Evolutionary conservation across 169 alveolate species (phyloP).

Genomic region (Babesia bigemina): DNA sequence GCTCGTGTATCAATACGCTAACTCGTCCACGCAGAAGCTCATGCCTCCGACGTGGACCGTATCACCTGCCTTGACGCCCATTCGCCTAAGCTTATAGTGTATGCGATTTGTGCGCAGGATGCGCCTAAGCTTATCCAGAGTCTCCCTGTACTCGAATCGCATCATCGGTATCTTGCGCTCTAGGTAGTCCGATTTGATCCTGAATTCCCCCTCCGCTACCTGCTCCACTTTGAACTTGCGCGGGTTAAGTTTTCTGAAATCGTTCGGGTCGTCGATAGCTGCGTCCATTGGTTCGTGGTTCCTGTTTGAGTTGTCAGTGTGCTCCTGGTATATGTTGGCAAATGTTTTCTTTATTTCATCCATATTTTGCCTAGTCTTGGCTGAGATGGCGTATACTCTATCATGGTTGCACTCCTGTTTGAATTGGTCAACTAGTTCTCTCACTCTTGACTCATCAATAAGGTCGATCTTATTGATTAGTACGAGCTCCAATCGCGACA

Average conservation of each 20-base stretch:
- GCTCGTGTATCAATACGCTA: constrained; percentile 14
- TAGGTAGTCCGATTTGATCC: constrained; percentile 64
- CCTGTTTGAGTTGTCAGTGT: background rate
- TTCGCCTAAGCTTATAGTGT: constrained; percentile 30
- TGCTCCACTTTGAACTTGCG: constrained; percentile 61
- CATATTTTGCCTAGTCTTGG: constrained; percentile 58
- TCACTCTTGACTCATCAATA: constrained; percentile 7
- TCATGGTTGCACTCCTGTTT: constrained; percentile 22
- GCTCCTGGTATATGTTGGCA: constrained; percentile 5
- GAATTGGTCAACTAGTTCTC: constrained; percentile 30
- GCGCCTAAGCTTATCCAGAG: constrained; percentile 50
- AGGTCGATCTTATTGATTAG: constrained; percentile 61
- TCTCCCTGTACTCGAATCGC: constrained; percentile 65
- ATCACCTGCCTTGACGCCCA: constrained; percentile 59
- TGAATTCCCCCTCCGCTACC: constrained; percentile 65
- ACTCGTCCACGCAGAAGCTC: constrained; percentile 31
- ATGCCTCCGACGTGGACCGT: constrained; percentile 38
- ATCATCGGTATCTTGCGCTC: constrained; percentile 77
- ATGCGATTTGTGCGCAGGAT: constrained; percentile 39
- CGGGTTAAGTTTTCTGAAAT: constrained; percentile 70
- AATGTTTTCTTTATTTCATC: constrained; percentile 12
- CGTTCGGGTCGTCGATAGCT: constrained; percentile 50
- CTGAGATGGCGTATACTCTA: constrained; percentile 50
- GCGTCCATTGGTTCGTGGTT: background rate
- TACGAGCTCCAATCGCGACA: constrained; percentile 30